Percentiles rank a stretch among this genome's conserved stretches.
Evolutionary conservation across 305 asterid species (phyloP).

Genomic region (Solanum hybrid): DNA sequence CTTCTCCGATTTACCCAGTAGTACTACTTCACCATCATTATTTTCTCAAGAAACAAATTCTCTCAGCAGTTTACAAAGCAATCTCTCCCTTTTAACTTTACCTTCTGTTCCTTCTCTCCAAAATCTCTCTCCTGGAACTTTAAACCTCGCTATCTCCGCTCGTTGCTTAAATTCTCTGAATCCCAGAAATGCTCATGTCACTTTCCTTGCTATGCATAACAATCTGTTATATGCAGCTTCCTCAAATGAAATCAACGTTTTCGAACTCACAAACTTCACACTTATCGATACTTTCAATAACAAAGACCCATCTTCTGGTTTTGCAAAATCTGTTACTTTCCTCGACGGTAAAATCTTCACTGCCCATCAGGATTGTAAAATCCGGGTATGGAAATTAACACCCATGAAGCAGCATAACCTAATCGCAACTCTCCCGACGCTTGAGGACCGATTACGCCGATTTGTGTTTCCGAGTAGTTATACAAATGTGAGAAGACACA

Average conservation of each 20-base stretch:
- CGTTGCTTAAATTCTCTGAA: conserved; percentile 16
- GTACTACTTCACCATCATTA: conserved; percentile 16
- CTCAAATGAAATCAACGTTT: conserved; percentile 44
- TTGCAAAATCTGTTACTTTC: conserved; percentile 54
- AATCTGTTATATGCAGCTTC: conserved; percentile 68
- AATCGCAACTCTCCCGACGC: conserved; percentile 47
- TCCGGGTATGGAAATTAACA: conserved; percentile 52
- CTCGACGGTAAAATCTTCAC: conserved; percentile 40
- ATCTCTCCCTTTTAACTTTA: conserved; percentile 60
- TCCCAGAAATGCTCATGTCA: conserved; percentile 21
- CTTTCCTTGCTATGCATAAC: conserved; percentile 42
- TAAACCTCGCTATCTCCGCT: conserved; percentile 24
- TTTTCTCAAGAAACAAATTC: conserved; percentile 26
- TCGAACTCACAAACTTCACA: conserved; percentile 21
- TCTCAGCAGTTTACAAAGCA: conserved; percentile 45
- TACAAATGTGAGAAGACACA: conserved; percentile 51
- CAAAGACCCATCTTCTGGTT: conserved; percentile 27
- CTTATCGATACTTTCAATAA: conserved; percentile 33
- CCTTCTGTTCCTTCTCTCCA: conserved; percentile 84
- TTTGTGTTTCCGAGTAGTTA: conserved; percentile 47
- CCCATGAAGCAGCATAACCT: conserved; percentile 32
- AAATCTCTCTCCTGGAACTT: conserved; percentile 36
- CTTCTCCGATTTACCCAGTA: conserved; percentile 16
- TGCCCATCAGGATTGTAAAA: conserved; percentile 74
- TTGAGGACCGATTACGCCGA: conserved; percentile 38